Percentiles rank a stretch among this genome's conserved stretches.
These are phyloP conservation scores for Porogramme epimiltina DNA, from an alignment of 1,284 basidiomycete species.

Conservation along the genomic window DNA sequence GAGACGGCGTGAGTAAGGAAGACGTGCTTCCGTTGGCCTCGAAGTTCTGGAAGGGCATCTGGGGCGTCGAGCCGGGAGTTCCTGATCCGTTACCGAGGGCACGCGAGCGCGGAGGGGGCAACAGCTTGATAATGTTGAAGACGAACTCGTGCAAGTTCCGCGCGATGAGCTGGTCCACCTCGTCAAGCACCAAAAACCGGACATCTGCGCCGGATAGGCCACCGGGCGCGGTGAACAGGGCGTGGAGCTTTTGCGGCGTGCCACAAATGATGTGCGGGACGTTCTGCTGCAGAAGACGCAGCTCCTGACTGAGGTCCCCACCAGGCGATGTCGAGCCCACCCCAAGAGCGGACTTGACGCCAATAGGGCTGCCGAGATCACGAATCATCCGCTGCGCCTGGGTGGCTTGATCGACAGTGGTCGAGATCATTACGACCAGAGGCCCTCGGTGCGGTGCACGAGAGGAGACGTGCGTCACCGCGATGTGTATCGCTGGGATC, in stretches of 20 bases:
- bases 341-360: conserved; percentile 85
- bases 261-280: conserved; percentile 95
- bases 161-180: conserved; percentile 97
- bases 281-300: conserved; percentile 85
- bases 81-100: conserved; percentile 35
- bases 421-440: conserved; percentile 90
- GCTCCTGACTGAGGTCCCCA: conserved; percentile 73
- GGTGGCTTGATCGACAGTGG: conserved; percentile 97
- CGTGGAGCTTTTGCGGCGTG: conserved; percentile 94
- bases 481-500: conserved; percentile 89
- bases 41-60: conserved; percentile 50
- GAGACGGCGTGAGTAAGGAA: conserved; percentile 49
- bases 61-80: conserved; percentile 36
- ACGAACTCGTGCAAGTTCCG: conserved; percentile 96
- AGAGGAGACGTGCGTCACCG: conserved; percentile 60
- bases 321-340: conserved; percentile 73
- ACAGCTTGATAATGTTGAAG: conserved; percentile 86
- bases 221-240: conserved; percentile 83
- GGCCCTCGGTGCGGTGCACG: conserved; percentile 73
- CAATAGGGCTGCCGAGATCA: conserved; percentile 90
- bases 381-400: conserved; percentile 97
- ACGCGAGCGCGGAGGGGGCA: conserved; percentile 84
- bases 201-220: conserved; percentile 82
- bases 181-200: conserved; percentile 91
- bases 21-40: conserved; percentile 46